Base-by-base conservation (phyloP, 2,329 filamentous ascomycete species). In the Microcyclosporella mali region DNA sequence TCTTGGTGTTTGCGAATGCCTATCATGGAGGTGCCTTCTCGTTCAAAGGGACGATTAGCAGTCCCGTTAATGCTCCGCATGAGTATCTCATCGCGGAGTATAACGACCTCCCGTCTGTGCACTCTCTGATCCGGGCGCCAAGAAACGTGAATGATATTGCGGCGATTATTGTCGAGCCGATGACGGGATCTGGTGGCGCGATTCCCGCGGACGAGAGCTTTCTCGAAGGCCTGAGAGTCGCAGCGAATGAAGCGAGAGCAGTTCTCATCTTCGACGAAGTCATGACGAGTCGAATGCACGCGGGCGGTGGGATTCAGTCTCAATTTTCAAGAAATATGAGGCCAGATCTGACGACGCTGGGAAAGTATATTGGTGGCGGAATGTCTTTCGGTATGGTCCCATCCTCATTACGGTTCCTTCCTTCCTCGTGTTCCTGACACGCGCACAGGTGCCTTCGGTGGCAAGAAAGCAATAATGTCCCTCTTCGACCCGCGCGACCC, bases 241-340 rank as follows among this genome's bases (percentile, higher is more conserved):
- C 68, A 4, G 72, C 78, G 1, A 65, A 61, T 21, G 63, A 71
- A 55, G 61, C 67, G 0, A 74, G 73, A 1, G 75, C 76, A 0
- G 45, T 86, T 1, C 72, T 87, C 50, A 78, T 87, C 28, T 66
- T 84, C 11, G 83, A 87, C 57, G 83, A 87, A 62, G 82, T 86
- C 4, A 82, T 84, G 74, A 84, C 81, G 0, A 81, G 77, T 3
- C 70, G 82, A 2, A 62, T 84, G 19, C 62, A 68, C 14, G 66
- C 66, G 1, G 64, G 69, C 6, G 80, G 82, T 11, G 54, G 54
- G 2, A 43, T 56, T 6, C 54, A 56, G 0, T 58, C 79, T 2
- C 68, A 71, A 4, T 55, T 60, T 2, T 46, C 63, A 16, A 45
- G 66, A 18, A 67, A 62, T 2, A 57, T 81, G 6, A 65, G 63